Evolutionary conservation across 805 yeast genomes (phyloP), one percentile per base, ranked within the genome.

Genomic region (Candida orba): DNA sequence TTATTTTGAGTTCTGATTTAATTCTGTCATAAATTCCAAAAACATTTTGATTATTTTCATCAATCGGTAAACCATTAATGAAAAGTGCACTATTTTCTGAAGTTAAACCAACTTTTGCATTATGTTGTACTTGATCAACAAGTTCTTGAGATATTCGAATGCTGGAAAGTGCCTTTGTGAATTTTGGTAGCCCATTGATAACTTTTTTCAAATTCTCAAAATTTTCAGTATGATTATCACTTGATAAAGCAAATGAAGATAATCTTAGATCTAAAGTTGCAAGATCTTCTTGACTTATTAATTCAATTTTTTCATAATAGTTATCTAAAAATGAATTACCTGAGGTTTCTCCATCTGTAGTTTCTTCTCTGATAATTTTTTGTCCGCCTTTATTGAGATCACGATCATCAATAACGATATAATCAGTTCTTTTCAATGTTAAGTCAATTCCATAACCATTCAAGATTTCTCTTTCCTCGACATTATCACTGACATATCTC

Each of bases 361-460:
- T 9, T 4, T 24, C 30, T 10, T 46, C 34, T 10, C 44, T 29
- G 13, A 52, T 46, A 24, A 55, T 52, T 35, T 61, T 58, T n/a
- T 59, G 51, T 14, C 50, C 49, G 33, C 56, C 62, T 39, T 56
- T 58, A 25, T 49, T 46, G 13, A 51, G 35, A 23, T 71, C 76
- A 38, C 81, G 65, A 51, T 81, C 88, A 52, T 81, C 87, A 39
- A 80, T 71, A 3, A 73, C 85, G 24, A 79, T 65, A 46, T 81
- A 80, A 50, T 81, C 87, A 0, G 86, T 76, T 49, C 83, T 66
- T 52, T 84, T 84, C 47, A 84, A 54, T 1, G 80, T 73, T 36
- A 83, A 57, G 36, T 75, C 83, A 15, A 73, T 79, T 1, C 89
- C 93, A 59, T 78, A 87, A 0, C 91, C 93, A 9, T 71, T 52